These are phyloP conservation scores for Coemansia sp. DNA, from an alignment of 192 early-diverging fungal species.

Conservation along the genomic window DNA sequence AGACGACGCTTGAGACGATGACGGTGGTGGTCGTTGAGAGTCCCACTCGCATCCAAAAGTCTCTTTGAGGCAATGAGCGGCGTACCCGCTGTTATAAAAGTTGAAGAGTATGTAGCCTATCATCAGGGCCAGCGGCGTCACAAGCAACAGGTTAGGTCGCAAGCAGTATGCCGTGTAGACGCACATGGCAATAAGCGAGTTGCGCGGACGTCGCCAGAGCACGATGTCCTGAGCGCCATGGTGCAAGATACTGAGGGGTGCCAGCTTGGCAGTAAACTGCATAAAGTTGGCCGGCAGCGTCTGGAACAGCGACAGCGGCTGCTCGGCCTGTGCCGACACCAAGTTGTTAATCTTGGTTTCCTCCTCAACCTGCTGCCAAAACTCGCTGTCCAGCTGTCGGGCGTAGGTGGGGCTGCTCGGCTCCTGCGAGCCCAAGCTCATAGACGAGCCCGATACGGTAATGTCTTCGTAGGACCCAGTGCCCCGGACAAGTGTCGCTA, in stretches of 20 bases:
- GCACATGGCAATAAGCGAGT: conserved; percentile 36
- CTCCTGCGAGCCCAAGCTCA: neutral
- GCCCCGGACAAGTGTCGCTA: conserved; percentile 24
- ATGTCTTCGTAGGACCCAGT: neutral
- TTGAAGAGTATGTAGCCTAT: conserved; percentile 47
- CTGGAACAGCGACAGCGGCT: conserved; percentile 52
- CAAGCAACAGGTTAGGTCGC: conserved; percentile 43
- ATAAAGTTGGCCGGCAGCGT: conserved; percentile 55
- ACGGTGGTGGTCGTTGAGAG: neutral
- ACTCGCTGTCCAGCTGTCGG: conserved; percentile 39
- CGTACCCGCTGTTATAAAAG: conserved; percentile 36
- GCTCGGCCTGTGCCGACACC: conserved; percentile 41
- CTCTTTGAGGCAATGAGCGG: neutral
- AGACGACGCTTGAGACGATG: neutral
- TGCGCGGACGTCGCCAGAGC: conserved; percentile 41
- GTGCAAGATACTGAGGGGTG: conserved; percentile 32
- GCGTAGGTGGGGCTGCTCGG: neutral
- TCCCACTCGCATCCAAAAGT: neutral
- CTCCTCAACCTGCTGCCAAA: conserved; percentile 52
- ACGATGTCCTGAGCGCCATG: conserved; percentile 31
- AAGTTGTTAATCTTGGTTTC: conserved; percentile 36
- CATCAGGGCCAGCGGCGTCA: conserved; percentile 37
- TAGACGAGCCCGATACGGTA: neutral
- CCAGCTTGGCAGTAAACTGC: conserved; percentile 54
- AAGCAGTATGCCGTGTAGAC: conserved; percentile 48